These are phyloP conservation scores for Ascochyta fabae DNA, from an alignment of 2,329 filamentous ascomycete species.

Conservation along the genomic window DNA sequence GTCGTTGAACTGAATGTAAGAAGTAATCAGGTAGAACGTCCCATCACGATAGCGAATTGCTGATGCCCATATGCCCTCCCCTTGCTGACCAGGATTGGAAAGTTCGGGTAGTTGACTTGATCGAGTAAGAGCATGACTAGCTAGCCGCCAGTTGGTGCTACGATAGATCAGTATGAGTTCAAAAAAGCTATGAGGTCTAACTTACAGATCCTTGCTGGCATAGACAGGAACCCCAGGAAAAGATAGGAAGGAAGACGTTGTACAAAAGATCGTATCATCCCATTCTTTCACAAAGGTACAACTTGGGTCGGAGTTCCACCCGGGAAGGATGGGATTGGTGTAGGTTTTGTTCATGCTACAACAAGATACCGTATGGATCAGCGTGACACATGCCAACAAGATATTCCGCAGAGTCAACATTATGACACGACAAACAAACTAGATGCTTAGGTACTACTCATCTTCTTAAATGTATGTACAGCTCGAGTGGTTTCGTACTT, in stretches of 20 bases:
- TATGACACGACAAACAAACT: background rate
- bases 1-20: slow-evolving; percentile 17
- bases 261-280: slow-evolving; percentile 57
- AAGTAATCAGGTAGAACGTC: slow-evolving; percentile 29
- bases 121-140: slow-evolving; percentile 29
- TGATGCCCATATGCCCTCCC: slow-evolving; percentile 31
- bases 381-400: background rate
- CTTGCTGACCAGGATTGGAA: slow-evolving; percentile 11
- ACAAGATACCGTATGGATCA: background rate
- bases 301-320: slow-evolving; percentile 58
- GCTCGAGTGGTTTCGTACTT: background rate
- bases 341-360: background rate
- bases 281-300: slow-evolving; percentile 49
- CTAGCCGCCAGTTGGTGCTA: slow-evolving; percentile 36
- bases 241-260: slow-evolving; percentile 58
- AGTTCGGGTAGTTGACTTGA: slow-evolving; percentile 26
- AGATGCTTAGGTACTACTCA: background rate
- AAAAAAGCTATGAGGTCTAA: slow-evolving; percentile 60
- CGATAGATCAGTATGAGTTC: slow-evolving; percentile 58
- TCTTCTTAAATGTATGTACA: background rate
- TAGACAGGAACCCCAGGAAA: slow-evolving; percentile 62
- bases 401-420: background rate
- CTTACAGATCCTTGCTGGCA: slow-evolving; percentile 55
- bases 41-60: slow-evolving; percentile 34
- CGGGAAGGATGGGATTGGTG: slow-evolving; percentile 57